A percentile compares a stretch with the other conserved stretches of the same genome.
phyloP scores from a whole-genome alignment of 1,139 yeast species.

The Arxiozyma telluris region DNA sequence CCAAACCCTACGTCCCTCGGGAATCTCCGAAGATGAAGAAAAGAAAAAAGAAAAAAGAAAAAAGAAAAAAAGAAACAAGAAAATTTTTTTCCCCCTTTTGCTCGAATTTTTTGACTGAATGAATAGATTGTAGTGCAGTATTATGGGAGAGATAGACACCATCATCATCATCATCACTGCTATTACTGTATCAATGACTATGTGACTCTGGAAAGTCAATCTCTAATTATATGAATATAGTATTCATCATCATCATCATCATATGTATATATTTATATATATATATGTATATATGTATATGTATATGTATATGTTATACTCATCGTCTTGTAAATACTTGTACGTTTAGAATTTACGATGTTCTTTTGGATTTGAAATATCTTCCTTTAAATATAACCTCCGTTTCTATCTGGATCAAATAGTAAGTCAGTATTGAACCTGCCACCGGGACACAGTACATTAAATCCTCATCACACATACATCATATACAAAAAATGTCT shows the following conservation, averaged over 20 bases:
- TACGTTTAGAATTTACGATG: neutral
- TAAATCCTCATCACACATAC: neutral
- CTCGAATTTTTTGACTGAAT: too few relatives aligned
- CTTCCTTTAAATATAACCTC: too few relatives aligned
- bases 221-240: too few relatives aligned
- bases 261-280: too few relatives aligned
- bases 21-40: conserved; percentile 1
- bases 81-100: neutral
- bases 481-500: neutral
- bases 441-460: neutral
- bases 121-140: neutral
- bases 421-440: neutral
- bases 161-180: too few relatives aligned
- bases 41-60: too few relatives aligned
- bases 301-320: too few relatives aligned
- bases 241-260: neutral
- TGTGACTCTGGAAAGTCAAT: neutral
- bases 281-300: too few relatives aligned
- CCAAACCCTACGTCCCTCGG: neutral
- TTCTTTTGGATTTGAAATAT: too few relatives aligned
- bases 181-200: neutral
- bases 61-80: too few relatives aligned
- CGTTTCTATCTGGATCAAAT: neutral
- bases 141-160: neutral
- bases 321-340: neutral